Conservation (phyloP, 2,329 filamentous ascomycete genomes). For the Cladophialophora immunda region DNA sequence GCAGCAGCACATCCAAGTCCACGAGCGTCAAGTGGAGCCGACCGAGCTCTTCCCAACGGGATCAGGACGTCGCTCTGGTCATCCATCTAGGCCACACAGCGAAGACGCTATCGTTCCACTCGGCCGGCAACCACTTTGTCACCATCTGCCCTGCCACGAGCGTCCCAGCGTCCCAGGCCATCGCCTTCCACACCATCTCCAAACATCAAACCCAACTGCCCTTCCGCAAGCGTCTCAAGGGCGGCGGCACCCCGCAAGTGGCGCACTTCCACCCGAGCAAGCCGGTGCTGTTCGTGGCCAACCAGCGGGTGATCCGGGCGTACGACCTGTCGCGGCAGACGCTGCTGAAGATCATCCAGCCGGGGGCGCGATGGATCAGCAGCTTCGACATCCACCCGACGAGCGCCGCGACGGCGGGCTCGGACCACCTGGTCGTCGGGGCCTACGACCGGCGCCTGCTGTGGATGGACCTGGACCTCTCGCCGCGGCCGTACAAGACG, state of each 20-base stretch:
- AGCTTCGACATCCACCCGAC: constrained; percentile 88
- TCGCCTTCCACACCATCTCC: constrained; percentile 92
- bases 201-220: constrained; percentile 95
- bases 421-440: constrained; percentile 92
- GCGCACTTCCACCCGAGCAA: constrained; percentile 94
- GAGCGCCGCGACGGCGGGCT: constrained; percentile 86
- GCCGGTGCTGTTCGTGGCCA: constrained; percentile 94
- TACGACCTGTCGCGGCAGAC: constrained; percentile 94
- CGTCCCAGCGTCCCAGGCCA: constrained; percentile 66
- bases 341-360: constrained; percentile 90
- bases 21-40: constrained; percentile 77
- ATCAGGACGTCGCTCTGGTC: constrained; percentile 78
- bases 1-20: constrained; percentile 68
- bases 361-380: constrained; percentile 93
- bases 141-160: constrained; percentile 78
- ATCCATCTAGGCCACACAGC: constrained; percentile 80
- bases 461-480: constrained; percentile 97
- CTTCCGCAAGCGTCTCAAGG: constrained; percentile 76
- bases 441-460: constrained; percentile 93
- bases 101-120: constrained; percentile 93
- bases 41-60: constrained; percentile 76
- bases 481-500: constrained; percentile 90
- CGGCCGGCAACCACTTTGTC: constrained; percentile 90
- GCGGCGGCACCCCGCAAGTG: constrained; percentile 80
- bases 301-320: constrained; percentile 88